These are phyloP conservation scores for Ottelia alismoides DNA, from an alignment of 106 monocot species.

Conservation along the genomic window DNA sequence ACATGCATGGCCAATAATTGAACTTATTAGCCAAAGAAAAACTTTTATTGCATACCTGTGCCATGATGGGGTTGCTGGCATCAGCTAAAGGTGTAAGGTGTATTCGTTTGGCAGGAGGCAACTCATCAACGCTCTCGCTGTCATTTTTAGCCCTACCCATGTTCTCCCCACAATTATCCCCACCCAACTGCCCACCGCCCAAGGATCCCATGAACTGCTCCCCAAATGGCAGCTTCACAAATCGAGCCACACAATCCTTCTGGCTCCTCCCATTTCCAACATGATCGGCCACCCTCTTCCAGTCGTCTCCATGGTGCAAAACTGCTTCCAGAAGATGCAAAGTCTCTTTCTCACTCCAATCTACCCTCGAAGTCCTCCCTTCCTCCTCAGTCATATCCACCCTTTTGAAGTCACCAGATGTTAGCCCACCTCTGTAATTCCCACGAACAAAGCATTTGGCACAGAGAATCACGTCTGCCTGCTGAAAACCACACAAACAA, in stretches of 20 bases:
- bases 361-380: constrained; percentile 28
- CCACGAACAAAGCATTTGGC: constrained; percentile 80
- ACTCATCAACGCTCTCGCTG: no score
- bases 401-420: constrained; percentile 71
- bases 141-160: constrained; percentile 8
- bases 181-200: constrained; percentile 16
- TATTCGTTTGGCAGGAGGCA: constrained; percentile 24
- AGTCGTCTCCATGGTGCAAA: constrained; percentile 80
- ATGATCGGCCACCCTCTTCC: constrained; percentile 91
- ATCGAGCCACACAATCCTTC: constrained; percentile 81
- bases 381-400: constrained; percentile 52
- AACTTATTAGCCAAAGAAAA: background rate
- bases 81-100: constrained; percentile 69
- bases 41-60: constrained; percentile 45
- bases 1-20: no score
- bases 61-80: constrained; percentile 97
- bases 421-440: constrained; percentile 73
- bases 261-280: constrained; percentile 61
- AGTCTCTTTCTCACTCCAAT: constrained; percentile 99
- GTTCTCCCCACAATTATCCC: no score
- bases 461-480: constrained; percentile 57
- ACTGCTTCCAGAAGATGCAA: constrained; percentile 90
- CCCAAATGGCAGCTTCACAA: constrained; percentile 73
- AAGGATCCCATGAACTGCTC: constrained; percentile 63
- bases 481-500: no score